Evolutionary conservation across 192 early-diverging fungal species (phyloP).

Genomic region (Backusella liffmaniae): DNA sequence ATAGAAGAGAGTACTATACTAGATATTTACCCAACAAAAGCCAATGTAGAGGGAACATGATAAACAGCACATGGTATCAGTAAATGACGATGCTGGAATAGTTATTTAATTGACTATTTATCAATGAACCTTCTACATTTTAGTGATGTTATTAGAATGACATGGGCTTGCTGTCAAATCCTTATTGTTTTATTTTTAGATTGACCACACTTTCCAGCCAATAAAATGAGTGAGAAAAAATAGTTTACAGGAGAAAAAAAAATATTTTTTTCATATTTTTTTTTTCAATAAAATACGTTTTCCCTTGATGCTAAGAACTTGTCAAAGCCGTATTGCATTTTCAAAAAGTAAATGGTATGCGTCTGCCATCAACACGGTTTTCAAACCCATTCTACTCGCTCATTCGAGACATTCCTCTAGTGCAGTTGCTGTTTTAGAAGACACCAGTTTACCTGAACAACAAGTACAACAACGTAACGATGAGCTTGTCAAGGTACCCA

Average conservation of each 20-base stretch:
- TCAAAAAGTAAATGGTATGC: slow-evolving; percentile 3
- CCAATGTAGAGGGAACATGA: too few relatives aligned
- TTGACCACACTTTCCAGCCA: neutral
- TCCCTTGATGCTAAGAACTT: neutral
- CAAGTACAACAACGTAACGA: neutral
- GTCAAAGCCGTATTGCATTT: neutral
- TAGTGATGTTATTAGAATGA: too few relatives aligned
- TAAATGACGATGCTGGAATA: too few relatives aligned
- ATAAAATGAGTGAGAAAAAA: neutral
- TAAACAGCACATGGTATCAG: too few relatives aligned
- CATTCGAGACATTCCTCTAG: neutral
- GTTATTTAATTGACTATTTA: too few relatives aligned
- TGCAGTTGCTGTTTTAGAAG: neutral
- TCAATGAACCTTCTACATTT: too few relatives aligned
- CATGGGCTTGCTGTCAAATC: too few relatives aligned
- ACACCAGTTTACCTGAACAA: neutral
- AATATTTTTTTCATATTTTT: neutral
- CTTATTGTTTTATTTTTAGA: too few relatives aligned
- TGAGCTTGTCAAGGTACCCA: neutral
- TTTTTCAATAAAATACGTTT: neutral
- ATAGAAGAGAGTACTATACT: too few relatives aligned
- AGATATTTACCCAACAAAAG: too few relatives aligned
- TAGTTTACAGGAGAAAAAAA: neutral
- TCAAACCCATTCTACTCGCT: neutral
- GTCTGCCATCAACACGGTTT: neutral